phyloP scores from a whole-genome alignment of 805 yeast species.

The Saccharomycopsis vini region DNA sequence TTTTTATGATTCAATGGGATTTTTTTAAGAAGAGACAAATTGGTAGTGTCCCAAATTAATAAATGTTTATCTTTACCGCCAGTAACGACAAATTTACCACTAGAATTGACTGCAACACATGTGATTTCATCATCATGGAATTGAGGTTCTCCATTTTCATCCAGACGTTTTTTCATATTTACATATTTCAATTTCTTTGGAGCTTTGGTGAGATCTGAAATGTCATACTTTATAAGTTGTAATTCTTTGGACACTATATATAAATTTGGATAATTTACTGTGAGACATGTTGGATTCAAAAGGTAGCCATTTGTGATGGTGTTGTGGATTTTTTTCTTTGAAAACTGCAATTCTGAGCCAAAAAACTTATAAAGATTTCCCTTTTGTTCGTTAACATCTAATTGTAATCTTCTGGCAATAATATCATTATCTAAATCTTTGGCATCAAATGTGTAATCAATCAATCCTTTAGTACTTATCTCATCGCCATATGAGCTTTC shows the following conservation, averaged over 20 bases:
- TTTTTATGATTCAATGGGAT: constrained; percentile 65
- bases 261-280: constrained; percentile 37
- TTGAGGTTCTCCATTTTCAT: constrained; percentile 39
- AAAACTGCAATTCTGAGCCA: constrained; percentile 38
- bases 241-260: constrained; percentile 79
- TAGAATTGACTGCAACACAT: constrained; percentile 75
- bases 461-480: constrained; percentile 21
- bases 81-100: constrained; percentile 81
- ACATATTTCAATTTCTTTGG: constrained; percentile 57
- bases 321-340: constrained; percentile 24
- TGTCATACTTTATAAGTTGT: constrained; percentile 73
- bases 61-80: constrained; percentile 82
- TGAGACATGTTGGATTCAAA: constrained; percentile 36
- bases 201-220: constrained; percentile 41
- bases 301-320: constrained; percentile 20
- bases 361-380: constrained; percentile 72
- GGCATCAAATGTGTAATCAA: constrained; percentile 66
- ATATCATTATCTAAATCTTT: constrained; percentile 84
- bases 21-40: constrained; percentile 64
- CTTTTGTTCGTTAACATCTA: constrained; percentile 83
- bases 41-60: constrained; percentile 79
- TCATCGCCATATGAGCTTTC: constrained; percentile 19
- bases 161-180: constrained; percentile 31
- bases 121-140: constrained; percentile 74
- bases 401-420: constrained; percentile 66